Evolutionary conservation across 2,329 filamentous ascomycete species (phyloP).

Genomic region (Podosphaera fusca): DNA sequence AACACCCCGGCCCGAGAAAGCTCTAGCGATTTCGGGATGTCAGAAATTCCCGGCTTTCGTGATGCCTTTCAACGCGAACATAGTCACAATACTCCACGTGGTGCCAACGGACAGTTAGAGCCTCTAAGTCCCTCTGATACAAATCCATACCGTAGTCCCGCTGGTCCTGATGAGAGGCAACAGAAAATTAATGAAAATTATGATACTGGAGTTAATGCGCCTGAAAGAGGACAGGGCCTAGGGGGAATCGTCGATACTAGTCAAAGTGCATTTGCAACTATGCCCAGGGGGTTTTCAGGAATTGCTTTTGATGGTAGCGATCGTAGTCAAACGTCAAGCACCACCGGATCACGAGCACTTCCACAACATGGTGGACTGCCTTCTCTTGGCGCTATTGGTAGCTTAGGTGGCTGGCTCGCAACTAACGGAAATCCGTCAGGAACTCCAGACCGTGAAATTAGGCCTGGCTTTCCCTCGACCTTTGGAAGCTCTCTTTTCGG

Average conservation of each 20-base stretch:
- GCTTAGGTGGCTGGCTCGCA: constrained; percentile 20
- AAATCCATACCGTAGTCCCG: constrained; percentile 85
- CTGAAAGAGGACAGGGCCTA: constrained; percentile 28
- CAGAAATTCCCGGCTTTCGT: constrained; percentile 32
- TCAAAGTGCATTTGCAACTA: constrained; percentile 28
- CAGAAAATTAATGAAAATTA: constrained; percentile 24
- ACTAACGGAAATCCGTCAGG: constrained; percentile 37
- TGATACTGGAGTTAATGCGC: constrained; percentile 14
- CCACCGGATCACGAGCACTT: constrained; percentile 50
- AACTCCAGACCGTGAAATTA: constrained; percentile 40
- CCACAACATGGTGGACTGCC: constrained; percentile 35
- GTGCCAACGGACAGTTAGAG: constrained; percentile 30
- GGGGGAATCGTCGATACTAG: constrained; percentile 28
- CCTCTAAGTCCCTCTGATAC: constrained; percentile 82
- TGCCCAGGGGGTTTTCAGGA: constrained; percentile 27
- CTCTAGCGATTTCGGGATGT: constrained; percentile 37
- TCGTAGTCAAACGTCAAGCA: constrained; percentile 80
- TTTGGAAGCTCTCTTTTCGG: constrained; percentile 68
- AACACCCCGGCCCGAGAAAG: constrained; percentile 20
- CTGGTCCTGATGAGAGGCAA: constrained; percentile 54
- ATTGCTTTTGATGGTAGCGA: constrained; percentile 43
- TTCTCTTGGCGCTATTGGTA: constrained; percentile 25
- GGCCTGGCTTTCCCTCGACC: constrained; percentile 27
- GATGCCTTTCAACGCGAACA: constrained; percentile 27
- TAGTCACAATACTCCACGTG: constrained; percentile 16